Base-by-base conservation (phyloP, 2,329 filamentous ascomycete species). In the Helotiales sp. region DNA sequence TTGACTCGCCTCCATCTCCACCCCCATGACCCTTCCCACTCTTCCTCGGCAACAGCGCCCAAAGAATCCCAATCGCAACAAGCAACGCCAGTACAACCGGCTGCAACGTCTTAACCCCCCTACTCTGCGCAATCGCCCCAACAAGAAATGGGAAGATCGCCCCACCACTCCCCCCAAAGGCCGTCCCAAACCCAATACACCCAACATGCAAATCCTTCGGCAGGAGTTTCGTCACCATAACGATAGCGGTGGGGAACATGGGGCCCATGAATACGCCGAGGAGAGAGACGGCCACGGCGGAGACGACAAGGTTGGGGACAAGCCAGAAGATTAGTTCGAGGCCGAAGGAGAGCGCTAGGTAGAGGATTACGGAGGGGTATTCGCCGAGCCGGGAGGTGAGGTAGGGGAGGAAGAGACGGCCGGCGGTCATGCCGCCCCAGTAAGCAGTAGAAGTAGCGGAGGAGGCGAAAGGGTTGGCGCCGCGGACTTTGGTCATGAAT, bases 201-300 rank as follows among this genome's bases (percentile, higher is more conserved):
- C 86, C 87, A 49, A 96, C 91, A 74, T 96, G 93, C 28, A 93
- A 81, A 67, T 92, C 85, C 45, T 82, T 83, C 0, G 92, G 92
- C 1, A 96, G 82, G 3, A 96, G 81, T 72, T 92, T 93, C 0
- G 91, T 93, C 4, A 89, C 87, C 0, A 87, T 87, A 0, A 94
- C 88, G 10, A 96, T 85, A 0, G 87, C 91, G 0, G 89, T 90
- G 0, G 92, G 92, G 75, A 94, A 96, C 22, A 96, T 78, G 0
- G 93, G 92, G 0, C 92, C 93, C 0, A 95, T 83, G 74, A 94
- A 93, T 82, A 95, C 92, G 0, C 93, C 93, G 66, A 93, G 84
- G 0, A 94, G 79, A 0, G 87, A 83, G 24, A 93, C 90, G 28
- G 91, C 89, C 15, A 93, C 82, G 8, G 91, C 88, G 0, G 90